Evolutionary conservation across 202 grass and related monocot genomes (phyloP), one percentile per base, ranked within the genome.

Genomic region (Bolboschoenoplectus hybrid): DNA sequence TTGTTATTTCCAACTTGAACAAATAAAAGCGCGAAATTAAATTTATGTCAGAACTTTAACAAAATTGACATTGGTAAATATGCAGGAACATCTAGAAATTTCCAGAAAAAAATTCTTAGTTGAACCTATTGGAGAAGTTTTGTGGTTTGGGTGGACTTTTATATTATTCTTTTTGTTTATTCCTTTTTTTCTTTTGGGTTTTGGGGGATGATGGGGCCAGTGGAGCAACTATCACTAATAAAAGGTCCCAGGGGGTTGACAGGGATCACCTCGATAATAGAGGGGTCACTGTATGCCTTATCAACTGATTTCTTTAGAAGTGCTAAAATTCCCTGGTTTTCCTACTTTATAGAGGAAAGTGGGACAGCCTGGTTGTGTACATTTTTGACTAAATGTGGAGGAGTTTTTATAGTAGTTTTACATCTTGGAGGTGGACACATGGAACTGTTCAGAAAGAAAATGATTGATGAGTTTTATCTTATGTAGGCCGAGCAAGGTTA

Each of bases 401-500:
- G 46, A 52, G 11, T 75, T 10, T 36, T 35, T 10, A 66, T 35
- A 32, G 19, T 77, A 38, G n/a, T 55, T 9, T 80, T 3, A 62
- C 65, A 36, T 71, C 52, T 63, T 64, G 17, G 65, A 82, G 16
- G 53, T 81, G 77, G 47, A 44, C 34, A 63, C 32, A 44, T 60
- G 50, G 35, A 62, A 66, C 35, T 65, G 44, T n/a, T 7, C 56
- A 82, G 16, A 80, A 53, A 80, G 62, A 46, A 47, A 63, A 14
- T 82, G 1, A 63, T 50, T 65, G 44, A 26, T 16, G 14, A 82
- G 43, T 35, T 83, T 82, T 14, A 26, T 26, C 79, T 43, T 39
- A 6, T 87, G 57, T 86, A 98, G 96, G 96, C 93, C 63, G 87
- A 92, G 91, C 85, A 93, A 92, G 93, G 96, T 81, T 95, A 92